Base-by-base conservation (phyloP, 169 alveolate genomes). In the Babesia gibsoni region DNA sequence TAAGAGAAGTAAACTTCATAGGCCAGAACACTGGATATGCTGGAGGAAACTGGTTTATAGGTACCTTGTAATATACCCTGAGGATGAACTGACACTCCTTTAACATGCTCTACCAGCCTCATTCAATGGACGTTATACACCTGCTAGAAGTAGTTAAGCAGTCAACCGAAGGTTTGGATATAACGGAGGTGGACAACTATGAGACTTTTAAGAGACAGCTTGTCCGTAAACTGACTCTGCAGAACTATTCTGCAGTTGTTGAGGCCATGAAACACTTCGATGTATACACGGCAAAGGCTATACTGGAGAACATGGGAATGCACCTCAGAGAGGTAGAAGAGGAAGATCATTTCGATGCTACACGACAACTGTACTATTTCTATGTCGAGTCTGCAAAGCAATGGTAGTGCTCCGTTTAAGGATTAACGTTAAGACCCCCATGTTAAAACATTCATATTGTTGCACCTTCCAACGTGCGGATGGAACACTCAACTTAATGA, bases 31-130 rank as follows among this genome's bases (percentile, higher is more conserved):
- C 23, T 36, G 74, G 70, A 43, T 77, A 36, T 8, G 35, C 30
- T 43, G 86, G 80, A 42, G 74, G 48, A 32, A 16, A 27, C 68
- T 46, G 4, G 61, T 77, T 6, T 77, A 30, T 46, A 46, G 67
- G 25, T 48, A 42, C 57, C 45, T 77, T 2, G 10, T 18, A 20
- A 35, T 77, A 3, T 66, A 77, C 57, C 86, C 86, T 5, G 67
- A 77, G 30, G 36, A 52, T n/a, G 61, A 41, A 25, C 39, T n/a
- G n/a, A n/a, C n/a, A 48, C 3, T 5, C 25, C 33, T 77, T 77
- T 45, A 39, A 36, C 56, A 36, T 3, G 18, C 68, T 77, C 37
- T 77, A 39, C 68, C 18, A 20, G 45, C 73, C 86, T 9, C 56
- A 14, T n/a, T 77, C 81, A 8, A 22, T 8, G 20, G 73, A 53